A percentile compares a stretch with the other conserved stretches of the same genome.
These are phyloP conservation scores for Entomortierella chlamydospora DNA, from an alignment of 192 early-diverging fungal species.

Conservation along the genomic window DNA sequence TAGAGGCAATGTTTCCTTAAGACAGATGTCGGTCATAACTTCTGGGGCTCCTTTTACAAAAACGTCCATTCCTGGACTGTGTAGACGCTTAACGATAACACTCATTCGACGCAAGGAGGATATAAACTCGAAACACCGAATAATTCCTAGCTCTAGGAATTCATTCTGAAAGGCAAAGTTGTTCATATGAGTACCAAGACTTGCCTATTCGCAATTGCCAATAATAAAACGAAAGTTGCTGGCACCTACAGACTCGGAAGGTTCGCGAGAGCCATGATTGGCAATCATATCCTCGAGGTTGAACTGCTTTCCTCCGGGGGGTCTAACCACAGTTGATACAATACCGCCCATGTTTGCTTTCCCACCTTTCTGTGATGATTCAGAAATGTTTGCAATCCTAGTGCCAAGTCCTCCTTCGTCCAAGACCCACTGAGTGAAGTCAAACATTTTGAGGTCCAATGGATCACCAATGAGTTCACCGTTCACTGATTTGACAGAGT, in stretches of 20 bases:
- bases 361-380: background rate
- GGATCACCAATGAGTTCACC: constrained; percentile 95
- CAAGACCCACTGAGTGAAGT: constrained; percentile 92
- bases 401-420: constrained; percentile 82
- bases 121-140: constrained; percentile 94
- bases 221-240: too few species aligned
- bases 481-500: constrained; percentile 90
- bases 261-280: constrained; percentile 19
- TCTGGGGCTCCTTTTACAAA: constrained; percentile 99
- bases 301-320: constrained; percentile 77
- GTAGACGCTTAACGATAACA: constrained; percentile 85
- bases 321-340: constrained; percentile 89
- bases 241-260: constrained; percentile 15
- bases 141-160: constrained; percentile 79
- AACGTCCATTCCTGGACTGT: constrained; percentile 75
- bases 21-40: constrained; percentile 90
- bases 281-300: constrained; percentile 61
- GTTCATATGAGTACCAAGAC: background rate
- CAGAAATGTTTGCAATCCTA: constrained; percentile 9
- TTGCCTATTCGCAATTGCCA: too few species aligned
- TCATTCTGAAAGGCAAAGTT: constrained; percentile 14
- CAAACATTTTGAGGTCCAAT: constrained; percentile 98
- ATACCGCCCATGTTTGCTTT: constrained; percentile 46
- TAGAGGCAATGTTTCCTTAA: constrained; percentile 81
- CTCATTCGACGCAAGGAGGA: constrained; percentile 91